Percentiles rank a stretch among this genome's conserved stretches.
These are phyloP conservation scores for Suillus decipiens DNA, from an alignment of 768 basidiomycete genomes.

Conservation along the genomic window DNA sequence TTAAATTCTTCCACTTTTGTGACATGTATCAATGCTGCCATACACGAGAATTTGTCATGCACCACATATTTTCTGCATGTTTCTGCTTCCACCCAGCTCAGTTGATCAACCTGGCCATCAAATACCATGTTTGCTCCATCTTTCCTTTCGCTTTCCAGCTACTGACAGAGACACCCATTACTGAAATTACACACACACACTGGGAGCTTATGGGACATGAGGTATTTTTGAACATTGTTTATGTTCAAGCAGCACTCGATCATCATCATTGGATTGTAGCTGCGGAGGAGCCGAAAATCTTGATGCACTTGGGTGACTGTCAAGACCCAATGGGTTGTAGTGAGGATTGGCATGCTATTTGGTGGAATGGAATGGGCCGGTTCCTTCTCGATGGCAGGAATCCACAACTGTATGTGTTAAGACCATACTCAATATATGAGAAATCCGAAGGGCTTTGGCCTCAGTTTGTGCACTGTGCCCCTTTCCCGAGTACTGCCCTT, in stretches of 20 bases:
- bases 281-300: constrained; percentile 9
- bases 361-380: constrained; percentile 18
- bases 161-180: constrained; percentile 3
- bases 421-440: too few species aligned
- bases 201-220: constrained; percentile 5
- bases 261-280: constrained; percentile 12
- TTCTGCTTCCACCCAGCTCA: constrained; percentile 3
- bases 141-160: constrained; percentile 1
- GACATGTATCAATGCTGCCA: neutral
- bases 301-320: constrained; percentile 7
- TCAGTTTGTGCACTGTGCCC: too few species aligned
- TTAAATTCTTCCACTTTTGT: neutral
- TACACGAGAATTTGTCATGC: neutral
- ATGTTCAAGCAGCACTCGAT: constrained; percentile 5
- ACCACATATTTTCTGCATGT: neutral
- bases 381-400: neutral
- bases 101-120: constrained; percentile 6
- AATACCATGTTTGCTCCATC: neutral
- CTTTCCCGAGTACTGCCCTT: too few species aligned
- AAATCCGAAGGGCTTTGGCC: too few species aligned
- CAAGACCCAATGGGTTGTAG: neutral
- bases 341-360: constrained; percentile 16
- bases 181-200: neutral
- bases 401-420: too few species aligned
- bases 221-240: neutral